A percentile compares a stretch with the other conserved stretches of the same genome.
Conservation (phyloP, 495 filamentous ascomycete genomes). For the Tuber aestivum region DNA sequence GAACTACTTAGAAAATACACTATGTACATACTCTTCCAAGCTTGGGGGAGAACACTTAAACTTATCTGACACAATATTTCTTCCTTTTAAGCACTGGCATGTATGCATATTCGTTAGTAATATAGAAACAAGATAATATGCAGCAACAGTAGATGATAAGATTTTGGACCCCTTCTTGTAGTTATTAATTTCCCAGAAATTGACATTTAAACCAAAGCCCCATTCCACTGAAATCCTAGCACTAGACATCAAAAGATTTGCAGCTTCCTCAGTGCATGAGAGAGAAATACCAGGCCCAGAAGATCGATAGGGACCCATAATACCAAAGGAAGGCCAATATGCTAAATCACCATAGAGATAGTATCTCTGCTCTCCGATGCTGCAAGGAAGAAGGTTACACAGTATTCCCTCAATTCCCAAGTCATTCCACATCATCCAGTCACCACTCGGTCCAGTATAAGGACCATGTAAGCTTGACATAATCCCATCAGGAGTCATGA, state of each 20-base stretch:
- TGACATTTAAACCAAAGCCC: background rate
- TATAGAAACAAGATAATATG: background rate
- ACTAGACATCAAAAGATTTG: background rate
- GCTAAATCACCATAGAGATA: background rate
- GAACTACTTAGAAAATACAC: no score
- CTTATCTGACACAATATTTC: no score
- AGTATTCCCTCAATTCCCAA: background rate
- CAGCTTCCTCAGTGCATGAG: background rate
- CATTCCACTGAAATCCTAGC: background rate
- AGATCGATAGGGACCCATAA: background rate
- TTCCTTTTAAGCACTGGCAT: no score
- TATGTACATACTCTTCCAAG: no score
- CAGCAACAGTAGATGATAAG: background rate
- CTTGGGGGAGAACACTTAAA: no score
- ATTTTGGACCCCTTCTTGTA: background rate
- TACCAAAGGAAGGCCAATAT: background rate
- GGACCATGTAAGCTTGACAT: background rate
- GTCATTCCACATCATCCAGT: background rate
- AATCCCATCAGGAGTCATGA: background rate
- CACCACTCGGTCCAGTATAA: background rate
- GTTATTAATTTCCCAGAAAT: background rate
- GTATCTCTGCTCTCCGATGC: background rate
- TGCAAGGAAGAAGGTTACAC: background rate
- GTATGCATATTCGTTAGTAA: no score
- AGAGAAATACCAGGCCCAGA: background rate